phyloP scores from a whole-genome alignment of 1,139 yeast species.

The Geotrichum reessii region DNA sequence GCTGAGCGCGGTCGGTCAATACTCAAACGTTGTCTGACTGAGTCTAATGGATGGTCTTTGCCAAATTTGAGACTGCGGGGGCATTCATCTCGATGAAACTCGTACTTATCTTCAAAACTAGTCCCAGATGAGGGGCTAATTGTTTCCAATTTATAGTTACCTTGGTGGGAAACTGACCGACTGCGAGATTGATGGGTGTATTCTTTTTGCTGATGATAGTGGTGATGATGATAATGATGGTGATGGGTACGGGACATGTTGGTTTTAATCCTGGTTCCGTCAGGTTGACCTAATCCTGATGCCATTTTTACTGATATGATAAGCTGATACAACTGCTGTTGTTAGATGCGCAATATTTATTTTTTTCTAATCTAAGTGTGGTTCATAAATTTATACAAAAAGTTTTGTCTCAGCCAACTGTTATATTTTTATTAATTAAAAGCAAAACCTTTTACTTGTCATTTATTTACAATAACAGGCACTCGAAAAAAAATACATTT shows the following conservation, averaged over 20 bases:
- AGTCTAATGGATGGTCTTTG: background rate
- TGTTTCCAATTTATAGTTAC: constrained; percentile 1
- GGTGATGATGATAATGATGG: background rate
- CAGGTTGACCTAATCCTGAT: background rate
- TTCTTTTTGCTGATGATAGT: background rate
- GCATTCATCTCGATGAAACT: background rate
- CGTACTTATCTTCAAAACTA: background rate
- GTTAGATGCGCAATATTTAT: no score
- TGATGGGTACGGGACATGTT: background rate
- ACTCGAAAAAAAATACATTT: no score
- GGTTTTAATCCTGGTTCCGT: background rate
- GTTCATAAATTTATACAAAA: no score
- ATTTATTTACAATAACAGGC: no score
- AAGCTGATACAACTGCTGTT: background rate
- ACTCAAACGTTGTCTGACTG: background rate
- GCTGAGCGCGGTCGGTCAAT: constrained; percentile 5
- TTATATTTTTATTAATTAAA: no score
- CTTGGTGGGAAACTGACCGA: constrained; percentile 6
- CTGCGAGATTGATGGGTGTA: constrained; percentile 4
- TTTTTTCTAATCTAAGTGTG: no score
- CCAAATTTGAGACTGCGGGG: background rate
- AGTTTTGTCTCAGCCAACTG: no score
- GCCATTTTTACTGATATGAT: no score
- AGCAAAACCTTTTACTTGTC: no score
- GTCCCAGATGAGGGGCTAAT: background rate